Percentiles rank a stretch among this genome's conserved stretches.
phyloP scores from a whole-genome alignment of 768 basidiomycete genomes.

The Termitomyces bulborhizus region DNA sequence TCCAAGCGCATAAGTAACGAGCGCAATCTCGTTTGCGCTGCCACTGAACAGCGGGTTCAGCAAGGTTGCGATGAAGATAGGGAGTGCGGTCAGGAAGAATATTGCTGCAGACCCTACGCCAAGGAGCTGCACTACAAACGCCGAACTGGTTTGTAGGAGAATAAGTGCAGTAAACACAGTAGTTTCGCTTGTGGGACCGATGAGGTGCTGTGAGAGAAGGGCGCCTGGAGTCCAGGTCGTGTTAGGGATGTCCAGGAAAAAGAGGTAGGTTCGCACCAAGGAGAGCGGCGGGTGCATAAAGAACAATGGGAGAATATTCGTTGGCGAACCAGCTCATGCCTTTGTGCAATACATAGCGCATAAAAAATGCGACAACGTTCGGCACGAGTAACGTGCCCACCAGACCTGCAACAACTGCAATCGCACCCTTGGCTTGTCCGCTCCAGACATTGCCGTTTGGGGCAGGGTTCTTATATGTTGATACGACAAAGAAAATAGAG shows the following conservation, averaged over 20 bases:
- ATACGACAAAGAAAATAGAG: constrained; percentile 36
- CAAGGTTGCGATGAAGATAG: constrained; percentile 51
- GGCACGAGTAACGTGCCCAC: constrained; percentile 55
- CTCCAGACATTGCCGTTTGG: constrained; percentile 28
- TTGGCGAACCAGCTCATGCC: constrained; percentile 83
- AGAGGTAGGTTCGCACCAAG: constrained; percentile 39
- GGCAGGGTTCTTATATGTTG: constrained; percentile 28
- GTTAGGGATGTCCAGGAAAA: neutral
- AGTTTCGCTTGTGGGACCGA: constrained; percentile 51
- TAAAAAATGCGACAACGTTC: constrained; percentile 66
- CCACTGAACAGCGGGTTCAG: constrained; percentile 37
- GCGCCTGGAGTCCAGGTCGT: constrained; percentile 36
- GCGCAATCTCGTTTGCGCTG: constrained; percentile 34
- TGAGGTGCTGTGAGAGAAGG: constrained; percentile 53
- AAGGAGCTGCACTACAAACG: constrained; percentile 54
- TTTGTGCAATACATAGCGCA: constrained; percentile 55
- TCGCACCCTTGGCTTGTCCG: constrained; percentile 35
- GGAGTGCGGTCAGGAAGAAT: constrained; percentile 56
- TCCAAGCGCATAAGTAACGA: constrained; percentile 60
- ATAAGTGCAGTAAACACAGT: constrained; percentile 55
- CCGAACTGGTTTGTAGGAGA: constrained; percentile 51
- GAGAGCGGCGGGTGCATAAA: constrained; percentile 74
- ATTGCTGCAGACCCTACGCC: constrained; percentile 74
- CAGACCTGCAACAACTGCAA: constrained; percentile 45
- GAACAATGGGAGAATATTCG: constrained; percentile 54